phyloP scores from a whole-genome alignment of 441 rosid species.

The Populus hybrid region DNA sequence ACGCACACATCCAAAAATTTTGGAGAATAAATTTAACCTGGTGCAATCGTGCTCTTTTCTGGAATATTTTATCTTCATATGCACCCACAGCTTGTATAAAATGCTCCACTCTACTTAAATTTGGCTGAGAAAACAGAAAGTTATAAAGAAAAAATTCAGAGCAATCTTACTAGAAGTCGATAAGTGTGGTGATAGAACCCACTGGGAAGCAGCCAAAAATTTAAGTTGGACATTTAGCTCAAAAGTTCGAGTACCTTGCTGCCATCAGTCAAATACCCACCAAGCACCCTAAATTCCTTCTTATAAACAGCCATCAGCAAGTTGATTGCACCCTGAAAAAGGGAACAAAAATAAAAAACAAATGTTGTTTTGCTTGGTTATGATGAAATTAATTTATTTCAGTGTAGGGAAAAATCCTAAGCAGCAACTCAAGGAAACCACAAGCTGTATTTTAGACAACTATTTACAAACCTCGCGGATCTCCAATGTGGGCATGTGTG shows the following conservation, averaged over 20 bases:
- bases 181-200: conserved; percentile 3
- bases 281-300: conserved; percentile 63
- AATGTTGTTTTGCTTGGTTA: not conserved
- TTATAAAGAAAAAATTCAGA: conserved; percentile 9
- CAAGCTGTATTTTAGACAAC: not conserved
- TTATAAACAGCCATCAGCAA: conserved; percentile 81
- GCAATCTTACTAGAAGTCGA: conserved; percentile 16
- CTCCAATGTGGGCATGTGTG: conserved; percentile 99
- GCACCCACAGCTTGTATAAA: conserved; percentile 90
- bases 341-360: conserved; percentile 4
- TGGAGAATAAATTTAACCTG: conserved; percentile 42
- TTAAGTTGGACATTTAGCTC: not conserved
- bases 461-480: conserved; percentile 82
- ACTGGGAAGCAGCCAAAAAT: conserved; percentile 6
- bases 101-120: conserved; percentile 71
- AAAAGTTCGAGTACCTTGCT: conserved; percentile 55
- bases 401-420: not conserved
- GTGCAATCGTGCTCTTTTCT: conserved; percentile 71
- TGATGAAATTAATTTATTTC: not conserved
- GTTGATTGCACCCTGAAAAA: conserved; percentile 90
- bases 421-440: not conserved
- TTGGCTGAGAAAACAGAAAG: conserved; percentile 48
- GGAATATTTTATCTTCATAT: conserved; percentile 81
- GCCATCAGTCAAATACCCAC: conserved; percentile 70
- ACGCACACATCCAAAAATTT: not conserved